Evolutionary conservation across 805 yeast genomes (phyloP), one percentile per base, ranked within the genome.

Genomic region (Schizosaccharomyces osmophilus): DNA sequence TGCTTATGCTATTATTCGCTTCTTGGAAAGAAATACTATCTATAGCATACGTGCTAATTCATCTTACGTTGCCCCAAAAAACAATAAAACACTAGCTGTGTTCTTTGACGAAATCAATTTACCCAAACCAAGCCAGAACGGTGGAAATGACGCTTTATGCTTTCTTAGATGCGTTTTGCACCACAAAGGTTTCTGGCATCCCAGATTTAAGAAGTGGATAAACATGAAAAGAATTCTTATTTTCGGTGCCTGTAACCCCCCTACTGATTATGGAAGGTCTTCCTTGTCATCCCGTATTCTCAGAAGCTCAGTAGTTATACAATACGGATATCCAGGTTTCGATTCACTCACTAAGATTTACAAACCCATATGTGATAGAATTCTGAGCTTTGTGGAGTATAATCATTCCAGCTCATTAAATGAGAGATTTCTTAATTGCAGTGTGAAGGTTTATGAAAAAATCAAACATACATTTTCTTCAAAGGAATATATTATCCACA

Each of bases 201-300:
- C 76, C 0, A 67, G 71, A 11, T 80, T 79, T 36, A 74, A 76
- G 59, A 75, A 75, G 31, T 90, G 96, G 95, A 80, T 89, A 1
- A 64, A 73, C 0, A 63, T 87, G 8, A 73, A 76, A 19, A 77
- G 82, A 58, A 75, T 90, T 32, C 94, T 85, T 67, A 77, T 90
- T 72, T 93, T 88, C n/a, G 97, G 94, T 8, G 97, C 97, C 0
- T 90, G 97, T 69, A 90, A 90, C 67, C 93, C 96, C 0, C 83
- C 95, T 0, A 76, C 82, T 0, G 94, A 85, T 70, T 79, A 81
- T 2, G 95, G 96, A 0, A 76, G 97, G 63, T 73, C 77, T 11
- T 69, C 68, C 2, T 68, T 90, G 26, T 73, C 81, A 1, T 67
- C 73, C 9, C 72, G 96, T 55, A 83, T 89, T 65, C 70, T 85